Base-by-base conservation (phyloP, 2,329 filamentous ascomycete species). In the Stromatinia cepivora region DNA sequence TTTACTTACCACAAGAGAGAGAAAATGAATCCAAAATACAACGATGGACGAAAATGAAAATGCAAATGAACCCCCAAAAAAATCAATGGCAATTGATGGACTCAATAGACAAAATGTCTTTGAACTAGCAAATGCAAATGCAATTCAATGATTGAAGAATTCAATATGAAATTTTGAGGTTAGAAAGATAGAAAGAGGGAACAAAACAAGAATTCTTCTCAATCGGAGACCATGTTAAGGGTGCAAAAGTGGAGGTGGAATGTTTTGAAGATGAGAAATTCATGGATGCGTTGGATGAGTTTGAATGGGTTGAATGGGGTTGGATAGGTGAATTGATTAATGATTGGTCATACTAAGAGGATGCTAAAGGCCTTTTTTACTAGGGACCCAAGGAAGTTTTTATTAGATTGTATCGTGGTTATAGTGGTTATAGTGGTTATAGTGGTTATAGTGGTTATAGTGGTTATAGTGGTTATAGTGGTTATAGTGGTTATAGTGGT, bases 231-330 rank as follows among this genome's bases (percentile, higher is more conserved):
- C 39, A 42, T 42, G 39, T 42, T 42, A 17, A 42, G 15, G 39
- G 39, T 42, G 17, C 39, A 42, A 42, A 42, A 57, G 42, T 15
- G 15, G 20, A 42, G 59, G 45, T 62, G 42, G 59, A 62, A 50
- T 62, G 45, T 48, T 61, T 61, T 46, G 39, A 34, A 48, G 59
- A 48, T 36, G 58, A 62, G 58, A 62, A 62, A 48, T 62, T 62
- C 42, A 62, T n/a, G 58, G 39, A n/a, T 20, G 17, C 2, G 20
- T 20, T 22, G 20, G 22, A 25, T 50, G 20, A n/a, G 4, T 48
- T 39, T 13, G 36, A 13, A 4, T 13, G 39, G 11, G 36, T 13
- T 13, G 36, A 13, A 11, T 42, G 39, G 39, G 59, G 28, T 62
- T 62, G 58, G 5, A 34, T 34, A 46, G 59, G 59, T 36, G 45